A percentile compares a stretch with the other conserved stretches of the same genome.
Conservation (phyloP, 768 basidiomycete species). For the Leccinum variicolor region DNA sequence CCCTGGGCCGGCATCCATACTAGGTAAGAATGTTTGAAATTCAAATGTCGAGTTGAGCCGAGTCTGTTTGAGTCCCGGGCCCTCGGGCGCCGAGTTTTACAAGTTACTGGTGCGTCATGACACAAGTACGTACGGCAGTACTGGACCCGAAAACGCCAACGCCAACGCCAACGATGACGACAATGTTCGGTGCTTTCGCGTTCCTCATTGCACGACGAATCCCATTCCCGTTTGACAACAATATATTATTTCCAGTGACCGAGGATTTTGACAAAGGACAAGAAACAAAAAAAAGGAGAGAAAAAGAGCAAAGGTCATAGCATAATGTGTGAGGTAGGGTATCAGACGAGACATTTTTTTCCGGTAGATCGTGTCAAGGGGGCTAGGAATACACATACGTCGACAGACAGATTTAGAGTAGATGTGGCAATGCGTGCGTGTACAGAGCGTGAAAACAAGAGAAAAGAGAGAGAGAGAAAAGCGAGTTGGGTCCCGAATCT, state of each 20-base stretch:
- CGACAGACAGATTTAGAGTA: conserved; percentile 17
- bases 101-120: too few species aligned
- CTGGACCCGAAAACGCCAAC: too few species aligned
- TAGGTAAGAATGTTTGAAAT: too few species aligned
- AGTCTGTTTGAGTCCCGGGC: background rate
- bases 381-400: conserved; percentile 20
- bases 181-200: background rate
- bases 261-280: background rate
- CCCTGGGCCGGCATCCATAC: too few species aligned
- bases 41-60: background rate
- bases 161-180: too few species aligned
- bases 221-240: background rate
- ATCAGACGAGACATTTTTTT: conserved; percentile 1
- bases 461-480: background rate
- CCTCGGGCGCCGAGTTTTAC: too few species aligned
- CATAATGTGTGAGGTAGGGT: conserved; percentile 6
- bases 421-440: conserved; percentile 17
- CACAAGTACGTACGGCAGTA: too few species aligned
- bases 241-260: conserved; percentile 7
- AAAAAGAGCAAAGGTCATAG: background rate
- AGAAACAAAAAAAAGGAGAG: background rate
- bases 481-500: background rate
- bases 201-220: background rate
- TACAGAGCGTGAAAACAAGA: background rate
- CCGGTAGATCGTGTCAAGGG: background rate